Percentiles rank a stretch among this genome's conserved stretches.
phyloP scores from a whole-genome alignment of 148 eudicot species.

The Persicaria tinctoria region DNA sequence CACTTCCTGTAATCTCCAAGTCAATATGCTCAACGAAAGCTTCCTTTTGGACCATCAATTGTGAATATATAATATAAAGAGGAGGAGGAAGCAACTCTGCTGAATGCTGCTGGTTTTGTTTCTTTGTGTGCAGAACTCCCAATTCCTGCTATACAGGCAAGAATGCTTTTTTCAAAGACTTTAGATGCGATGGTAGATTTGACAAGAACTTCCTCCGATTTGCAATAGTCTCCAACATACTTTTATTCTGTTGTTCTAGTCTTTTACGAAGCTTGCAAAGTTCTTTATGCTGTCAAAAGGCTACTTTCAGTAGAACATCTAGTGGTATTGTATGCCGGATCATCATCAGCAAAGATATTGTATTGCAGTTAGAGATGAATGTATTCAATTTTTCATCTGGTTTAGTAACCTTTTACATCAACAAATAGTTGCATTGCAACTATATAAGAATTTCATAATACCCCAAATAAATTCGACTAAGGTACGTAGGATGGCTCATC shows the following conservation, averaged over 20 bases:
- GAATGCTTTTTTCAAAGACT: constrained; percentile 92
- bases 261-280: constrained; percentile 73
- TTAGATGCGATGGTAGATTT: constrained; percentile 96
- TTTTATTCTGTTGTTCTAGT: constrained; percentile 71
- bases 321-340: background rate
- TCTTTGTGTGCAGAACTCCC: constrained; percentile 60
- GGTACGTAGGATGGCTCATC: no score
- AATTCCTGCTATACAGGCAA: constrained; percentile 84
- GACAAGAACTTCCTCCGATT: constrained; percentile 83
- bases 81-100: constrained; percentile 97
- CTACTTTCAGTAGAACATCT: background rate
- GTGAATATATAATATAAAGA: constrained; percentile 87
- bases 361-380: background rate
- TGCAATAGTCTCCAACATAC: constrained; percentile 66
- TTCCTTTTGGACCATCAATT: constrained; percentile 88
- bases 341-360: background rate
- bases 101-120: constrained; percentile 68
- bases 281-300: constrained; percentile 77
- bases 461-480: no score
- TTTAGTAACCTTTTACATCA: background rate
- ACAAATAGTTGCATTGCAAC: no score
- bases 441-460: no score
- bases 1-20: constrained; percentile 73
- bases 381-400: background rate
- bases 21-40: constrained; percentile 85